Conservation (phyloP, 2,329 filamentous ascomycete genomes). For the Aspergillus pseudoterreus region DNA sequence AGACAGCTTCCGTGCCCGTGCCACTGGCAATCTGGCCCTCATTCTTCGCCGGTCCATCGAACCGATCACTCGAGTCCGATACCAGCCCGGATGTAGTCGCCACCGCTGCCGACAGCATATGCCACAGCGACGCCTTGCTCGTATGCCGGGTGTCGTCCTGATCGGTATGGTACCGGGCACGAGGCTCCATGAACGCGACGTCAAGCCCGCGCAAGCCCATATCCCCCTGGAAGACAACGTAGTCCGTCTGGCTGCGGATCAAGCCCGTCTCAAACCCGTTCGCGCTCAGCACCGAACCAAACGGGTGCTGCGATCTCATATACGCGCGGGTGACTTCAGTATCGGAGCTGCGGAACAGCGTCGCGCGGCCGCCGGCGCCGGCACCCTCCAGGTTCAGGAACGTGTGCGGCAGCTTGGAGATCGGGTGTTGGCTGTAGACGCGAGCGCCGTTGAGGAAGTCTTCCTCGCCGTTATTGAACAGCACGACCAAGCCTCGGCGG, state of each 20-base stretch:
- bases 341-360: constrained; percentile 84
- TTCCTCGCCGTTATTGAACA: constrained; percentile 95
- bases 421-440: constrained; percentile 77
- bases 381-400: constrained; percentile 96
- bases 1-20: constrained; percentile 68
- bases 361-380: constrained; percentile 83
- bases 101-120: constrained; percentile 86
- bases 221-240: constrained; percentile 72
- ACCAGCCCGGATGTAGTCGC: constrained; percentile 70
- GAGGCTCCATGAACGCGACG: constrained; percentile 83
- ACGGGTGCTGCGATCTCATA: constrained; percentile 66
- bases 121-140: constrained; percentile 67
- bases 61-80: constrained; percentile 62
- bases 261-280: constrained; percentile 80
- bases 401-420: constrained; percentile 75
- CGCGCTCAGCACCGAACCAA: constrained; percentile 74
- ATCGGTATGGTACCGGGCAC: constrained; percentile 84
- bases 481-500: constrained; percentile 72
- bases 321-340: constrained; percentile 81
- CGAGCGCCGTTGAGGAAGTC: constrained; percentile 84
- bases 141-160: constrained; percentile 83
- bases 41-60: constrained; percentile 58
- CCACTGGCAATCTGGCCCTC: constrained; percentile 64
- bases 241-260: constrained; percentile 85
- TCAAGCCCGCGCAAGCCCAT: constrained; percentile 85